A percentile compares a stretch with the other conserved stretches of the same genome.
These are phyloP conservation scores for Handroanthus guayacan DNA, from an alignment of 257 asterid genomes.

Conservation along the genomic window DNA sequence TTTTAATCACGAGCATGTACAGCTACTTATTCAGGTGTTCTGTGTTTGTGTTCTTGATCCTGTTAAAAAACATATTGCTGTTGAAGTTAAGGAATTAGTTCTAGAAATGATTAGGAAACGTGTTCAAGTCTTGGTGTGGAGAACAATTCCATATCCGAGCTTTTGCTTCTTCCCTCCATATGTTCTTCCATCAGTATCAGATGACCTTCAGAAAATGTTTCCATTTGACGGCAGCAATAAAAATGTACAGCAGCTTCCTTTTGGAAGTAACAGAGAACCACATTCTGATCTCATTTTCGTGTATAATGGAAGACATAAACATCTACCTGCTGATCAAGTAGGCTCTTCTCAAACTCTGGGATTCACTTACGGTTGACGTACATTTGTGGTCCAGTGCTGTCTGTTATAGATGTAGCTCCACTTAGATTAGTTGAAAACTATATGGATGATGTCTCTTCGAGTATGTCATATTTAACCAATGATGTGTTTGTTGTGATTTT, in stretches of 20 bases:
- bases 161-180: slow-evolving; percentile 79
- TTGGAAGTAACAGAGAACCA: slow-evolving; percentile 45
- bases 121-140: slow-evolving; percentile 65
- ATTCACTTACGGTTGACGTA: slow-evolving; percentile 69
- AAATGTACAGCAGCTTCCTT: slow-evolving; percentile 45
- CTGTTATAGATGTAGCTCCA: slow-evolving; percentile 92
- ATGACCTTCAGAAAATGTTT: slow-evolving; percentile 47
- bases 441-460: slow-evolving; percentile 78
- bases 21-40: slow-evolving; percentile 89
- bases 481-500: slow-evolving; percentile 29
- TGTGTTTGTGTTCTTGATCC: slow-evolving; percentile 85
- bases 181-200: slow-evolving; percentile 68
- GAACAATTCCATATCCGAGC: slow-evolving; percentile 73
- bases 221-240: slow-evolving; percentile 44
- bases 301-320: slow-evolving; percentile 42
- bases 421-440: slow-evolving; percentile 75
- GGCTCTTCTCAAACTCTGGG: slow-evolving; percentile 45
- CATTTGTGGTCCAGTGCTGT: slow-evolving; percentile 66
- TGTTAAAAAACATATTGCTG: slow-evolving; percentile 64
- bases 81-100: slow-evolving; percentile 69
- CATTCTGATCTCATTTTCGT: slow-evolving; percentile 47
- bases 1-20: slow-evolving; percentile 88
- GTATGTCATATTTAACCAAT: slow-evolving; percentile 51
- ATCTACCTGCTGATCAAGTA: slow-evolving; percentile 44
- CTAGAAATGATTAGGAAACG: slow-evolving; percentile 60